These are phyloP conservation scores for Eragrostis tef DNA, from an alignment of 202 grass and related monocot genomes.

Conservation along the genomic window DNA sequence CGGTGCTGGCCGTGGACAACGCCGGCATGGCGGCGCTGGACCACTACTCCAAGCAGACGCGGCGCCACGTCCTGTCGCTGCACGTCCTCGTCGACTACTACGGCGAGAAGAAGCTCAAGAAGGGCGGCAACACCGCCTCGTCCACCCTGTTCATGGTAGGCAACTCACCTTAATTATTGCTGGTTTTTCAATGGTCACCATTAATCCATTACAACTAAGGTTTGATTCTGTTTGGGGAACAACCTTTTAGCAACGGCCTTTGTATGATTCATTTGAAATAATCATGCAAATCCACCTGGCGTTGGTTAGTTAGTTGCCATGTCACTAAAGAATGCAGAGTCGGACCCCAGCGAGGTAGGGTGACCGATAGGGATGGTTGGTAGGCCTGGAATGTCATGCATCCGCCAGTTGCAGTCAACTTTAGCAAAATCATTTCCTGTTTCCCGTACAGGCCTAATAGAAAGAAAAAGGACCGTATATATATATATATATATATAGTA, in stretches of 20 bases:
- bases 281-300: not conserved
- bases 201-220: not conserved
- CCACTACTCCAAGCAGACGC: constrained; percentile 61
- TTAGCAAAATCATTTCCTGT: constrained; percentile 11
- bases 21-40: constrained; percentile 58
- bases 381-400: constrained; percentile 40
- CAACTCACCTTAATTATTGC: not conserved
- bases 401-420: constrained; percentile 1
- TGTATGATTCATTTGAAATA: no score
- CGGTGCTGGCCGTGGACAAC: constrained; percentile 71
- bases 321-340: constrained; percentile 14
- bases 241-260: not conserved
- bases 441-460: no score
- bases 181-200: not conserved
- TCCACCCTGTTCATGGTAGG: constrained; percentile 81
- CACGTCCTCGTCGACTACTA: constrained; percentile 92
- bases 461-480: no score
- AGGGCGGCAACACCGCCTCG: constrained; percentile 57
- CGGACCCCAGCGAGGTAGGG: not conserved
- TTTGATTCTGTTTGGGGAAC: not conserved
- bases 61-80: constrained; percentile 63
- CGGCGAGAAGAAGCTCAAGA: constrained; percentile 79
- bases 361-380: constrained; percentile 20
- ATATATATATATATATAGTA: no score
- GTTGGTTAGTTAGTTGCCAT: constrained; percentile 26